Evolutionary conservation across 306 rosid genomes (phyloP), one percentile per base, ranked within the genome.

Genomic region (Medicago lupulina): DNA sequence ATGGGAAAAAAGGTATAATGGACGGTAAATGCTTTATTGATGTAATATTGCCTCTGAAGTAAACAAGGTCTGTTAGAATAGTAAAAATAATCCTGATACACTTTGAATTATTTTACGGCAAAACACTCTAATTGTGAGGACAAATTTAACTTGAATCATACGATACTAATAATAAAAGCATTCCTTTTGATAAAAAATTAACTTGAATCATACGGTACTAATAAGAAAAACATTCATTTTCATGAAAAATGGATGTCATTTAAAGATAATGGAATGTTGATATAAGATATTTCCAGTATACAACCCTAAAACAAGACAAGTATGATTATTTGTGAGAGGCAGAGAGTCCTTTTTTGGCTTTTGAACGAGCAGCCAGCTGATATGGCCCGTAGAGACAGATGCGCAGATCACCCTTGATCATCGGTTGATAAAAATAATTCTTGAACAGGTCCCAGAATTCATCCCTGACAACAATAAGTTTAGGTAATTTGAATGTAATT

Each of bases 361-460:
- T 87, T 80, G 19, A 64, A 50, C 76, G 73, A 40, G 9, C 81
- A 55, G 80, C 85, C 44, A 55, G 62, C 71, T 60, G 73, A 75
- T 76, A 74, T 19, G 87, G 85, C 66, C 96, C 98, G 46, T 81
- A 88, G 38, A 92, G 90, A 77, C 89, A 87, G 2, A 95, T 76
- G 61, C 91, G 90, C 64, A 87, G 65, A 74, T 80, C 50, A 46
- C 93, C 92, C 62, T 83, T 81, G 5, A 88, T 83, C 67, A 94
- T 69, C 3, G 79, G 84, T 57, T 75, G 88, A 79, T 92, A 96
- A 55, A 95, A 87, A 11, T 86, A 90, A 79, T 64, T 85, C 86
- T 85, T 89, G 88, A 92, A 92, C 67, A 92, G 55, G 38, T 90
- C 98, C 97, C 96, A 89, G 73, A 92, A 90, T 83, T 95, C 98